Conservation (phyloP, 192 early-diverging fungal genomes). For the Cladochytrium replicatum region DNA sequence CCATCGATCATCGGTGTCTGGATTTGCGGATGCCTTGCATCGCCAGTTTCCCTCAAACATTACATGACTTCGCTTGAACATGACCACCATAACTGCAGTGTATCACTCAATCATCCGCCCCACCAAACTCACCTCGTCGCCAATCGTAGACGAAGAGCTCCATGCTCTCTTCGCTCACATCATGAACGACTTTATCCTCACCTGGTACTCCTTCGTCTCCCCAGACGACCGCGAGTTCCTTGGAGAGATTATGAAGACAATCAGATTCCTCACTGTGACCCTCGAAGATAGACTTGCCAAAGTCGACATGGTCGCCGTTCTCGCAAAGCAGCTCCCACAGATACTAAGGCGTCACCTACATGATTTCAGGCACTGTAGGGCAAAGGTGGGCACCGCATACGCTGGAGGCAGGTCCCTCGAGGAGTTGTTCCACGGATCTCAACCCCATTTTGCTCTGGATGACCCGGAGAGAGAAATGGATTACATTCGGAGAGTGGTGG, state of each 20-base stretch:
- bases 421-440: slow-evolving; percentile 26
- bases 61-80: no score
- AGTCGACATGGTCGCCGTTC: slow-evolving; percentile 24
- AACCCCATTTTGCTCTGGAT: slow-evolving; percentile 28
- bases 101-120: no score
- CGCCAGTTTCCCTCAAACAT: no score
- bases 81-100: no score
- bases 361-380: slow-evolving; percentile 22
- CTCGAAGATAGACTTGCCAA: slow-evolving; percentile 8
- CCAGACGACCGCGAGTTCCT: slow-evolving; percentile 24
- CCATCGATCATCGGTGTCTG: no score
- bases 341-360: slow-evolving; percentile 21
- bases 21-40: no score
- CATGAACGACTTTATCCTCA: slow-evolving; percentile 17
- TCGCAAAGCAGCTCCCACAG: slow-evolving; percentile 17
- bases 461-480: slow-evolving; percentile 21
- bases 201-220: slow-evolving; percentile 18
- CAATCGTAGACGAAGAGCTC: slow-evolving; percentile 14
- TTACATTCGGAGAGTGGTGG: slow-evolving; percentile 23
- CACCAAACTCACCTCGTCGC: slow-evolving; percentile 17
- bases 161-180: slow-evolving; percentile 10
- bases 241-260: slow-evolving; percentile 8
- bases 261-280: slow-evolving; percentile 4
- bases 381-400: slow-evolving; percentile 30
- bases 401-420: slow-evolving; percentile 24